Evolutionary conservation across 129 eudicot genomes (phyloP).

Genomic region (Tanacetum coccineum): DNA sequence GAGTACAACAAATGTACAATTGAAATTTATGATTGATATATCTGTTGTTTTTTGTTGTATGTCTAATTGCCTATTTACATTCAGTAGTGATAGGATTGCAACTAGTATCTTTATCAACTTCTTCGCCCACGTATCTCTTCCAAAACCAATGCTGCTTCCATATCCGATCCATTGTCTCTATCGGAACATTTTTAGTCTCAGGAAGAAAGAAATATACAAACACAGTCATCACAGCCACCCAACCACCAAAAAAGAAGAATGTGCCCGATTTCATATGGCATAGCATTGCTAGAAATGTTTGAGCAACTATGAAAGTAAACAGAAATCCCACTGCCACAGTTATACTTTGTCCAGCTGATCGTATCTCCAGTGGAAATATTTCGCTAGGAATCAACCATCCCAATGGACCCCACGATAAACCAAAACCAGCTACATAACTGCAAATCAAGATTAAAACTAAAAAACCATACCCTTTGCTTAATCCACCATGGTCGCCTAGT

Average conservation of each 20-base stretch:
- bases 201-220: slow-evolving; percentile 73
- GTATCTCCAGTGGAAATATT: slow-evolving; percentile 75
- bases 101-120: no score
- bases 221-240: slow-evolving; percentile 75
- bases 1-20: no score
- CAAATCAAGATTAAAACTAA: slow-evolving; percentile 74
- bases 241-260: slow-evolving; percentile 80
- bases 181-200: slow-evolving; percentile 83
- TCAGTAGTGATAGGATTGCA: no score
- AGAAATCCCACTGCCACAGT: slow-evolving; percentile 69
- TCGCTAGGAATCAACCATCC: slow-evolving; percentile 96
- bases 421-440: slow-evolving; percentile 68
- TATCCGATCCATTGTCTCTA: slow-evolving; percentile 85
- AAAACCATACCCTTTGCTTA: slow-evolving; percentile 1
- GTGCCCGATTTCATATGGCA: slow-evolving; percentile 76
- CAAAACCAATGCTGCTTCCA: slow-evolving; percentile 89
- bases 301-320: slow-evolving; percentile 83
- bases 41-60: no score
- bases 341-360: slow-evolving; percentile 87
- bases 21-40: no score
- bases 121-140: slow-evolving; percentile 41
- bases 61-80: no score
- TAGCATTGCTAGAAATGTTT: slow-evolving; percentile 83
- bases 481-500: no score
- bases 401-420: slow-evolving; percentile 96